Evolutionary conservation across 306 rosid species (phyloP).

Genomic region (Lithocarpus polystachyus): DNA sequence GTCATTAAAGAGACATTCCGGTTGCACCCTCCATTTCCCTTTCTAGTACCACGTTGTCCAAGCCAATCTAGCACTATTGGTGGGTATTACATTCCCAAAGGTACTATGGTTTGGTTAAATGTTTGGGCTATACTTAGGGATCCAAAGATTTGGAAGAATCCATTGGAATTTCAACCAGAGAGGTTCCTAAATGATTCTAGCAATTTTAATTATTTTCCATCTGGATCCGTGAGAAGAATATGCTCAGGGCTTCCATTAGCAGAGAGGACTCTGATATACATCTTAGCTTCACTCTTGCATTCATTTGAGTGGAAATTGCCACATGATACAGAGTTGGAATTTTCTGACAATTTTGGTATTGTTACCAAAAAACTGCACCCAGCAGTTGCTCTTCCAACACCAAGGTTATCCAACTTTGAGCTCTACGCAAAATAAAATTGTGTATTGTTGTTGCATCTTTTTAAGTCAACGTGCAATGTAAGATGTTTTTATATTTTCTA

Average conservation of each 20-base stretch:
- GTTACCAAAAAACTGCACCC: constrained; percentile 26
- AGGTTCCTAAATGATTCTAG: constrained; percentile 12
- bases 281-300: constrained; percentile 29
- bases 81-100: constrained; percentile 26
- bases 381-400: constrained; percentile 12
- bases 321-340: neutral
- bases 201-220: constrained; percentile 24
- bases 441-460: neutral
- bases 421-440: neutral
- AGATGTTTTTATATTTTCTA: no score
- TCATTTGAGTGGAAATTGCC: constrained; percentile 30
- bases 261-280: constrained; percentile 1
- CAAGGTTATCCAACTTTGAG: constrained; percentile 18
- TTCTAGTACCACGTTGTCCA: constrained; percentile 19
- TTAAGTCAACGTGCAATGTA: no score
- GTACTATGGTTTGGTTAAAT: constrained; percentile 10
- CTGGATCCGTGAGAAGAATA: constrained; percentile 39
- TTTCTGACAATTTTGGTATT: constrained; percentile 14
- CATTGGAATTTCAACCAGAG: constrained; percentile 19
- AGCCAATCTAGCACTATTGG: constrained; percentile 19
- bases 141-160: constrained; percentile 20
- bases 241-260: constrained; percentile 31
- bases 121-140: constrained; percentile 31
- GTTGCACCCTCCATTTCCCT: constrained; percentile 20
- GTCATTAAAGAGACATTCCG: constrained; percentile 34